phyloP scores from a whole-genome alignment of 176 grass and related monocot species.

The Carex myosuroides region DNA sequence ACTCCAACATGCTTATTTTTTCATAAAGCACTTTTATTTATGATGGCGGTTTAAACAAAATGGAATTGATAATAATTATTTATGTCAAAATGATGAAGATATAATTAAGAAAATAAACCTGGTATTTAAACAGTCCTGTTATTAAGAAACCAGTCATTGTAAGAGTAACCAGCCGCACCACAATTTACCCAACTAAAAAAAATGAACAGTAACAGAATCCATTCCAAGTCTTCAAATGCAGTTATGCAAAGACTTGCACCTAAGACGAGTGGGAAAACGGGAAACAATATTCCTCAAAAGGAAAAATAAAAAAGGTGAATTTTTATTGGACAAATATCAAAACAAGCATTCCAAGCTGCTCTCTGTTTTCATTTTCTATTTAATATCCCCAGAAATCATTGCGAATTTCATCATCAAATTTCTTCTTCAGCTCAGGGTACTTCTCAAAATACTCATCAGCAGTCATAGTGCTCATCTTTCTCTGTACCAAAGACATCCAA shows the following conservation, averaged over 20 bases:
- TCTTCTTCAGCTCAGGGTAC: slow-evolving; percentile 85
- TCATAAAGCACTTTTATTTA: too few relatives aligned
- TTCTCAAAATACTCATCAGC: slow-evolving; percentile 83
- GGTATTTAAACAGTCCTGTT: slow-evolving; percentile 1
- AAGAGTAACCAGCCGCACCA: background rate
- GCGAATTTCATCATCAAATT: slow-evolving; percentile 89
- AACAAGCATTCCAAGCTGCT: background rate
- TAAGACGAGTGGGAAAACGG: background rate
- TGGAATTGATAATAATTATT: too few relatives aligned
- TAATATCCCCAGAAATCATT: slow-evolving; percentile 92
- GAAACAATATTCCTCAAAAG: background rate
- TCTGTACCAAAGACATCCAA: slow-evolving; percentile 31
- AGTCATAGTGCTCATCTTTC: slow-evolving; percentile 93
- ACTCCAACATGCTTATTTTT: too few relatives aligned
- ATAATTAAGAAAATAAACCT: background rate
- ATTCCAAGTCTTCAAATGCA: slow-evolving; percentile 5
- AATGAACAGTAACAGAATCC: background rate
- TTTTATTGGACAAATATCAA: slow-evolving; percentile 17
- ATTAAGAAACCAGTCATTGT: slow-evolving; percentile 2
- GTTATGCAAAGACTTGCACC: background rate
- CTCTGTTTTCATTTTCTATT: slow-evolving; percentile 19
- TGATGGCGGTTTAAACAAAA: too few relatives aligned
- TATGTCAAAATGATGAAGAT: background rate
- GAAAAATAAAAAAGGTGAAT: background rate
- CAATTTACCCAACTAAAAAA: slow-evolving; percentile 3